Conservation (phyloP, 352 stramenopile species). For the Thraustochytrium sp. region DNA sequence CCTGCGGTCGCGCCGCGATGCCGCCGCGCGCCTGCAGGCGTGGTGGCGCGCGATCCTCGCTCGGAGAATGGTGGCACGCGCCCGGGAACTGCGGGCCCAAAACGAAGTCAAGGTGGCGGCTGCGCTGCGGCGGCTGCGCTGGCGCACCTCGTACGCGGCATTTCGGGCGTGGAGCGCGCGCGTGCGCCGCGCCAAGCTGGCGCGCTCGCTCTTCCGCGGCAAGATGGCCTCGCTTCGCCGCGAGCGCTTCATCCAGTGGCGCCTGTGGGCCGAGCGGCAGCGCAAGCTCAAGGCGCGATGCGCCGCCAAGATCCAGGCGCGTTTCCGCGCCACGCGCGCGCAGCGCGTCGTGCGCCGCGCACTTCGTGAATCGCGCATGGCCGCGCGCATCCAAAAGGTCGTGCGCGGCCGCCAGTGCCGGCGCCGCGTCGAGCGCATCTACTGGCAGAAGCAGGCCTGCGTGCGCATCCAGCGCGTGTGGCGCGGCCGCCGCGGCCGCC, state of each 20-base stretch:
- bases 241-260: not conserved
- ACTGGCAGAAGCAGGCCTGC: conserved; percentile 54
- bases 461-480: conserved; percentile 65
- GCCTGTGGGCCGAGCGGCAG: not conserved
- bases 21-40: not conserved
- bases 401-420: conserved; percentile 31
- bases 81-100: not conserved
- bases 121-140: not conserved
- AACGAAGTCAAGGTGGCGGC: not conserved
- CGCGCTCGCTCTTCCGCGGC: not conserved
- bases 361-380: not conserved
- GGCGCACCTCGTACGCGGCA: not conserved
- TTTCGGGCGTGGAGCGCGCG: not conserved
- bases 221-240: not conserved
- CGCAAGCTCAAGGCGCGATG: not conserved
- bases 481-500: conserved; percentile 59
- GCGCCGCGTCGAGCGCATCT: conserved; percentile 53
- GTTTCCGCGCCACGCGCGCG: not conserved
- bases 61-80: not conserved
- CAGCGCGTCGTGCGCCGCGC: not conserved
- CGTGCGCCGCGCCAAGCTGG: not conserved
- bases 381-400: not conserved
- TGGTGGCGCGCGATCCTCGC: not conserved
- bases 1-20: not conserved
- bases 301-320: conserved; percentile 6